phyloP scores from a whole-genome alignment of 2,329 filamentous ascomycete species.

The Exophiala oligosperma region DNA sequence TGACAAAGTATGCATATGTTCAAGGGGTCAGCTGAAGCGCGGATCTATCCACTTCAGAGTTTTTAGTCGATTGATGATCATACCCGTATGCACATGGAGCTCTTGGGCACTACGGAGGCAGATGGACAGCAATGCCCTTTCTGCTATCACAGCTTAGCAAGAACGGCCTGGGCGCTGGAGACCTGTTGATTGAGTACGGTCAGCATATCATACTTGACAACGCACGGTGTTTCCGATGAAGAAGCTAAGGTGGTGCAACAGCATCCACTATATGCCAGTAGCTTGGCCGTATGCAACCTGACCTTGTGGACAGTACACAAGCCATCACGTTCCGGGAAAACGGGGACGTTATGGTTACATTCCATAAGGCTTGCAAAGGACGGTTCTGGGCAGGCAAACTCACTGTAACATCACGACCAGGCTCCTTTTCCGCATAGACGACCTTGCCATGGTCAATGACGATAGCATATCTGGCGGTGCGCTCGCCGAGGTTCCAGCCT shows the following conservation, averaged over 20 bases:
- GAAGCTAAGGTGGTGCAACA: no score
- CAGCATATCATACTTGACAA: no score
- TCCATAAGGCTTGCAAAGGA: no score
- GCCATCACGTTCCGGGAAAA: not conserved
- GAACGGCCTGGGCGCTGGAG: slow-evolving; percentile 40
- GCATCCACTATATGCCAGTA: no score
- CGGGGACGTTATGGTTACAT: not conserved
- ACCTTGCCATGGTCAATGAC: slow-evolving; percentile 82
- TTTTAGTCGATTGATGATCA: no score
- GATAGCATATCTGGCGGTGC: slow-evolving; percentile 77
- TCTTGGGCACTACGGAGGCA: no score
- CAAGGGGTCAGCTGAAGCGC: no score
- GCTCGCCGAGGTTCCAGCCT: slow-evolving; percentile 73
- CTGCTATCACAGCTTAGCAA: slow-evolving; percentile 38
- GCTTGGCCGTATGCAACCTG: not conserved
- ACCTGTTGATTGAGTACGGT: slow-evolving; percentile 31
- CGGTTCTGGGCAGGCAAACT: slow-evolving; percentile 4
- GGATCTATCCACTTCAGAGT: not conserved
- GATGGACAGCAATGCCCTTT: no score
- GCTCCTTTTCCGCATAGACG: slow-evolving; percentile 75
- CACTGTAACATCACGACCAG: slow-evolving; percentile 32
- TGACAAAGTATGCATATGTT: no score
- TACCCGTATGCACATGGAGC: no score
- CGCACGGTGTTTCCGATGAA: no score
- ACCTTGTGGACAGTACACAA: not conserved